phyloP scores from a whole-genome alignment of 305 asterid genomes.

The Striga hermonthica region DNA sequence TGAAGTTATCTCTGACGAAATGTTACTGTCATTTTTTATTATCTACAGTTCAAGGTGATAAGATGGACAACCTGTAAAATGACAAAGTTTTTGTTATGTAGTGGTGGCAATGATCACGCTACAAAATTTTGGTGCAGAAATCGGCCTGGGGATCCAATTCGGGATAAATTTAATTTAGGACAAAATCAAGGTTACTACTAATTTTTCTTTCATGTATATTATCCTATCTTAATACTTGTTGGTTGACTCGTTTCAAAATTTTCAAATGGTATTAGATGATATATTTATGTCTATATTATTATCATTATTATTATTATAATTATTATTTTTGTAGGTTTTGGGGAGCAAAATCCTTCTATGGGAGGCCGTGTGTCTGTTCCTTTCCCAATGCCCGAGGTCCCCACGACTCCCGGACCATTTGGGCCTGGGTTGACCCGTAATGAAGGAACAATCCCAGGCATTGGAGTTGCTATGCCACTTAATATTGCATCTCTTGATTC shows the following conservation, averaged over 20 bases:
- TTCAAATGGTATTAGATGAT: background rate
- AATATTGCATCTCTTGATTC: constrained; percentile 66
- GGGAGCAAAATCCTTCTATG: constrained; percentile 57
- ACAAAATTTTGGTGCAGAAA: constrained; percentile 99
- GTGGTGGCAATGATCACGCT: constrained; percentile 95
- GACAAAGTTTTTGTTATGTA: constrained; percentile 50
- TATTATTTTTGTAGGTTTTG: constrained; percentile 46
- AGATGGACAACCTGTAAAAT: constrained; percentile 16
- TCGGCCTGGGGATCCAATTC: constrained; percentile 96
- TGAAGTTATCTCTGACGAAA: constrained; percentile 12
- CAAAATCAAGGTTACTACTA: constrained; percentile 53
- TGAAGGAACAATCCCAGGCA: constrained; percentile 97
- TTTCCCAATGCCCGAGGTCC: constrained; percentile 62
- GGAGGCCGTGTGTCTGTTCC: constrained; percentile 62
- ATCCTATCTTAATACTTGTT: constrained; percentile 18
- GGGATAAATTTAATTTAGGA: constrained; percentile 70
- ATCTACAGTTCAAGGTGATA: constrained; percentile 15
- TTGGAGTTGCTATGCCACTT: constrained; percentile 97
- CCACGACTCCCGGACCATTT: constrained; percentile 83
- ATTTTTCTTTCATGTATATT: constrained; percentile 23
- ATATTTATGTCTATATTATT: constrained; percentile 8
- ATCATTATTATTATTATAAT: constrained; percentile 17
- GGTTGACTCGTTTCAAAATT: constrained; percentile 28
- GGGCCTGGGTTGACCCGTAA: constrained; percentile 75
- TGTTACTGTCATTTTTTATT: background rate